Conservation (phyloP, 2,329 filamentous ascomycete genomes). For the Tothia fuscella region DNA sequence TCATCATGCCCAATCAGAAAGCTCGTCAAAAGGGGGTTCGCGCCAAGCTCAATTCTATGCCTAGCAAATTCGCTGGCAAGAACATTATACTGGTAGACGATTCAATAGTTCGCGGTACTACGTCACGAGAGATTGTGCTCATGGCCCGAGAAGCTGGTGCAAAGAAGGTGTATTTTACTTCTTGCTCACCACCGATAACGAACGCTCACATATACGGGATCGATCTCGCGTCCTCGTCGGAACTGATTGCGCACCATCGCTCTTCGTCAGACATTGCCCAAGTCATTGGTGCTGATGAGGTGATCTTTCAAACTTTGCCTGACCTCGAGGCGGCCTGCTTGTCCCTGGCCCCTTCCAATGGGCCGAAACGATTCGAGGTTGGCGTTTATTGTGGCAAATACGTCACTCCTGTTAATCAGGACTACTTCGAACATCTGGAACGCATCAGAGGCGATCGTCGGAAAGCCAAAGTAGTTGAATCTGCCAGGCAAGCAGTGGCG, state of each 20-base stretch:
- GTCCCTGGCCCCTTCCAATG: constrained; percentile 50
- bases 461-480: constrained; percentile 54
- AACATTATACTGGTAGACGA: constrained; percentile 81
- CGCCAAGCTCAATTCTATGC: constrained; percentile 79
- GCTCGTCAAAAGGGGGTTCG: constrained; percentile 75
- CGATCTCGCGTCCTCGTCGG: constrained; percentile 57
- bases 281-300: constrained; percentile 60
- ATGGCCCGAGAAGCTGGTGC: constrained; percentile 83
- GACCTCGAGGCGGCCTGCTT: constrained; percentile 73
- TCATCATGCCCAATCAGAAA: constrained; percentile 75
- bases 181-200: constrained; percentile 70
- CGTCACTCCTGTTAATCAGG: constrained; percentile 63
- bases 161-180: constrained; percentile 69
- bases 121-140: constrained; percentile 62
- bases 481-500: constrained; percentile 52
- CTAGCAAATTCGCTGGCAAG: constrained; percentile 68
- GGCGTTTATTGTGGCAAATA: constrained; percentile 89
- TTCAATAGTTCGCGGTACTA: constrained; percentile 79
- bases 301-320: constrained; percentile 65
- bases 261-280: constrained; percentile 48
- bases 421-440: constrained; percentile 75
- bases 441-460: constrained; percentile 56
- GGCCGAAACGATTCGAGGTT: constrained; percentile 64
- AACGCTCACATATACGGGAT: constrained; percentile 81
- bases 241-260: constrained; percentile 60